phyloP scores from a whole-genome alignment of 129 eudicot species.

The Rutidosis leptorrhynchoides region DNA sequence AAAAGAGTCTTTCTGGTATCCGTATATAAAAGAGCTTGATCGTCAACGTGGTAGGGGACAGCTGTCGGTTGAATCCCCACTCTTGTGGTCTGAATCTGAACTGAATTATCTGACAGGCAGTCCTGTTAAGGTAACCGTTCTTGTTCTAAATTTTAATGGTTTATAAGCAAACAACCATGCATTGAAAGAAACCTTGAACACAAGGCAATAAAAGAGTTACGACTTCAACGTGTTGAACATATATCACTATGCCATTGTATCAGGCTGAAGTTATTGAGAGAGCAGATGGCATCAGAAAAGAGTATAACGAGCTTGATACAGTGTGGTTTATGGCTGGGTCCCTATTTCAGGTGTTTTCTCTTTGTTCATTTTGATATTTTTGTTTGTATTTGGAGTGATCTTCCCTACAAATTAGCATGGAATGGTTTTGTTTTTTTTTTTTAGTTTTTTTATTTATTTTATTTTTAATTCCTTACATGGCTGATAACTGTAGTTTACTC shows the following conservation, averaged over 20 bases:
- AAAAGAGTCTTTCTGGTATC: constrained; percentile 86
- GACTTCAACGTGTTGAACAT: background rate
- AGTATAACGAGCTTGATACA: constrained; percentile 95
- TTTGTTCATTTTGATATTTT: constrained; percentile 17
- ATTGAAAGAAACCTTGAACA: background rate
- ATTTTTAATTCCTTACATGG: constrained; percentile 16
- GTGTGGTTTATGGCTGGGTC: constrained; percentile 99
- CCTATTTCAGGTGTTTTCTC: constrained; percentile 67
- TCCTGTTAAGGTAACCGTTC: constrained; percentile 62
- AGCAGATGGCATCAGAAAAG: constrained; percentile 93
- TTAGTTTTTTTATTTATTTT: background rate
- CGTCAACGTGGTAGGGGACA: constrained; percentile 98
- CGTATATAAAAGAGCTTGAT: constrained; percentile 92
- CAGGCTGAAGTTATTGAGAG: constrained; percentile 85
- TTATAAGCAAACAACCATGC: constrained; percentile 7
- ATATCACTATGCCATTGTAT: constrained; percentile 9
- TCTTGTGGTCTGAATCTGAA: constrained; percentile 78
- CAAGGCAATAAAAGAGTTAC: constrained; percentile 7
- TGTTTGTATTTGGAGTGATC: background rate
- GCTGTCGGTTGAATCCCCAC: constrained; percentile 92
- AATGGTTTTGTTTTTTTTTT: background rate
- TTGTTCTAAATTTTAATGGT: background rate
- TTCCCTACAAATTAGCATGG: background rate
- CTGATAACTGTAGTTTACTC: constrained; percentile 10
- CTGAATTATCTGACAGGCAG: constrained; percentile 81